Base-by-base conservation (phyloP, 2,329 filamentous ascomycete species). In the Lecanoromycetidae sp. region DNA sequence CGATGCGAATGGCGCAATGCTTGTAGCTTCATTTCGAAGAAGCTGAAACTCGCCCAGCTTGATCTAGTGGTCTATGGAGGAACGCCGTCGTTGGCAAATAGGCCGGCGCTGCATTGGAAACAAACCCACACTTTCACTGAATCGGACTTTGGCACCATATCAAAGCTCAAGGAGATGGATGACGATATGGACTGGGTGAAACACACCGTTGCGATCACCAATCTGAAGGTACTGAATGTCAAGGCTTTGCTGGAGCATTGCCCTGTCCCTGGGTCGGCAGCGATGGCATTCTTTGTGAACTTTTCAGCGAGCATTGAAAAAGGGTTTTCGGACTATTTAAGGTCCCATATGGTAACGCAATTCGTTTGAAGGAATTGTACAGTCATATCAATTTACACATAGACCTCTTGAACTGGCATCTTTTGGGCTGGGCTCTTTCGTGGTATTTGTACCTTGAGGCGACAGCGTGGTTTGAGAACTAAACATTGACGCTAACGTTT, bases 131-230 rank as follows among this genome's bases (percentile, higher is more conserved):
- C 43, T 6, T 40, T 40, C 19, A 41, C 27, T 15, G 36, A 33
- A 4, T 26, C 27, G 8, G 42, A 52, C 13, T 50, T 50, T 27
- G 20, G 30, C 0, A 7, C 41, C 9, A 47, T 49, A 25, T 29
- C 36, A 20, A 27, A 25, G 25, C 29, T 32, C 5, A 23, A 47
- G 20, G 39, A 44, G 13, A 39, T 33, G 43, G 47, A 48, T 10
- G 50, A 52, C 29, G 44, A 40, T 7, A 47, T 52, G 43, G 50
- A 50, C 8, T 52, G 50, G 47, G 36, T 42, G 29, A 46, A 48
- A 20, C 47, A 49, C 20, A 15, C 47, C n/a, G 26, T 27, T 27
- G 38, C 42, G n/a, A 47, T 50, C 29, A 50, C 35, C 17, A 40
- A 26, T n/a, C 35, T 50, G n/a, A 33, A 47, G 38, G 13, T 36